Percentiles rank a stretch among this genome's conserved stretches.
Evolutionary conservation across 495 filamentous ascomycete genomes (phyloP).

Genomic region (Neurospora cerealis): DNA sequence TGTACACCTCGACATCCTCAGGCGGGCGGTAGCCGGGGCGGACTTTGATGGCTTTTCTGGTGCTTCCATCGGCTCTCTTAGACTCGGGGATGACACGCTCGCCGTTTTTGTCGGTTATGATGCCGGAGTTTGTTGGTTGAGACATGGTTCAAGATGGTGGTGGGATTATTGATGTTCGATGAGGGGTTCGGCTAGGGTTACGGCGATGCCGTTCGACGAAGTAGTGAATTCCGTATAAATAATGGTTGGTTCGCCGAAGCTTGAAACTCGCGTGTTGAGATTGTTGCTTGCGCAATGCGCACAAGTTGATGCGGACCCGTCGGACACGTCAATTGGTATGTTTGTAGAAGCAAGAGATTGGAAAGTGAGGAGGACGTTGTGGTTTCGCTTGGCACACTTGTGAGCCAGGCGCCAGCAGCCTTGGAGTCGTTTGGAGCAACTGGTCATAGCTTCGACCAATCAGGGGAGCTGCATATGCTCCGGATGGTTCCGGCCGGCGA

Average conservation of each 20-base stretch:
- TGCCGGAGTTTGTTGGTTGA: constrained; percentile 53
- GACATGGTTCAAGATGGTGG: constrained; percentile 31
- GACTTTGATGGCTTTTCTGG: constrained; percentile 83
- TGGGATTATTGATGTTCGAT: neutral
- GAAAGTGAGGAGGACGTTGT: neutral
- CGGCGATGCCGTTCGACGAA: neutral
- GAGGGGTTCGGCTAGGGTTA: neutral
- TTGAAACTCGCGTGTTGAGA: constrained; percentile 1
- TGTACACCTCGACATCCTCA: constrained; percentile 94
- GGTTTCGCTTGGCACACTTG: neutral
- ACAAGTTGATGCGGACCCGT: neutral
- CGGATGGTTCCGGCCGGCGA: constrained; percentile 17
- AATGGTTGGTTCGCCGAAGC: neutral
- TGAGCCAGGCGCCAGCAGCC: neutral
- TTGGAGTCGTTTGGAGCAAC: neutral
- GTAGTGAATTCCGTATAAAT: neutral
- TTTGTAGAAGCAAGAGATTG: neutral
- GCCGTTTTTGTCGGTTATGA: constrained; percentile 60
- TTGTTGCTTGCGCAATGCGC: neutral
- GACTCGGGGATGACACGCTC: constrained; percentile 85
- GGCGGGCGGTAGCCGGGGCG: constrained; percentile 88
- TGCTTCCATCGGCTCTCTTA: constrained; percentile 73
- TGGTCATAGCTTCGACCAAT: constrained; percentile 33
- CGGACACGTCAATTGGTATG: neutral
- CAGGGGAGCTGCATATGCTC: constrained; percentile 6